These are phyloP conservation scores for Neurospora sp. DNA, from an alignment of 2,329 filamentous ascomycete genomes.

Conservation along the genomic window DNA sequence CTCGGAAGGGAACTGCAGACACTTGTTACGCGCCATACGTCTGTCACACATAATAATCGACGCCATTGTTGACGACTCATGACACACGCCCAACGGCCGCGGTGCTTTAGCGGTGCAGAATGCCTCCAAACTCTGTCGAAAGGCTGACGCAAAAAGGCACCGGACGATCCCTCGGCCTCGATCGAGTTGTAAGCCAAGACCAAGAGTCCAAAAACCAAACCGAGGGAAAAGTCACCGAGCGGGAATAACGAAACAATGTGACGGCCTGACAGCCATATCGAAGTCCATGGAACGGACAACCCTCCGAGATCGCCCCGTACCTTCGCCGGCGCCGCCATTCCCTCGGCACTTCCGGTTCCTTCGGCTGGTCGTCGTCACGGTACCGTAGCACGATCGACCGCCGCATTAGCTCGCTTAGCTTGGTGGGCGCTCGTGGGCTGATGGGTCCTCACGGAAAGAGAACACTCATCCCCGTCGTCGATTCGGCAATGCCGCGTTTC, in stretches of 20 bases:
- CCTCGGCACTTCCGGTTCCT: not conserved
- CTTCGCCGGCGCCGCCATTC: not conserved
- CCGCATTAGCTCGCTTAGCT: not conserved
- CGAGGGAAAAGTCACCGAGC: not conserved
- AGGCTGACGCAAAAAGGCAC: not conserved
- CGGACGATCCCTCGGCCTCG: not conserved
- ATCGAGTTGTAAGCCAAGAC: not conserved
- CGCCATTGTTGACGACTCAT: not conserved
- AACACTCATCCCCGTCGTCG: not conserved
- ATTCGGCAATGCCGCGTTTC: not conserved
- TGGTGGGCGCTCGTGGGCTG: not conserved
- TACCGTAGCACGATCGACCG: not conserved
- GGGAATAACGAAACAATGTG: not conserved
- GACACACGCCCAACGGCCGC: too few species aligned
- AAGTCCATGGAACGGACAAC: not conserved
- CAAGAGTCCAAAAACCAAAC: not conserved
- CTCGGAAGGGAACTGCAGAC: not conserved
- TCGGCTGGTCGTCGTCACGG: not conserved
- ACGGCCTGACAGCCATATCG: not conserved
- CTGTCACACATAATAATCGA: not conserved
- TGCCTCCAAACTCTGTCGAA: not conserved
- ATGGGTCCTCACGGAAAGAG: not conserved
- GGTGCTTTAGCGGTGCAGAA: too few species aligned
- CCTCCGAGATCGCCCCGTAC: not conserved
- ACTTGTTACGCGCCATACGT: not conserved